phyloP scores from a whole-genome alignment of 805 yeast genomes.

The Wickerhamiella lipophila region DNA sequence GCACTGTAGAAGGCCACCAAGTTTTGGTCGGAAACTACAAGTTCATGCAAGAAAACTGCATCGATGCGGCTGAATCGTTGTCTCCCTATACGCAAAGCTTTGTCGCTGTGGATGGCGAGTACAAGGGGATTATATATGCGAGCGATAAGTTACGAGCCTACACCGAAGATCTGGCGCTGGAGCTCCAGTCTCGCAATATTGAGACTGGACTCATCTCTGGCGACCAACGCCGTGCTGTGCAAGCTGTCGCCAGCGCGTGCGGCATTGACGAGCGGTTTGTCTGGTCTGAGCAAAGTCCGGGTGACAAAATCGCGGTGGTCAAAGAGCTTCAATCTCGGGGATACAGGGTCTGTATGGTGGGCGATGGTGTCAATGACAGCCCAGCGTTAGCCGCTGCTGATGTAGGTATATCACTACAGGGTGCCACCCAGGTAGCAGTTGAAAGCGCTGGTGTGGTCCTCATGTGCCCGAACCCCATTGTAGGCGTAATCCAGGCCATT shows the following conservation, averaged over 20 bases:
- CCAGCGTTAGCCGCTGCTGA: conserved; percentile 87
- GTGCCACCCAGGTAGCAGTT: conserved; percentile 92
- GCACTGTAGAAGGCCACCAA: conserved; percentile 16
- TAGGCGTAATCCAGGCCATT: conserved; percentile 38
- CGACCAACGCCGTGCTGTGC: conserved; percentile 55
- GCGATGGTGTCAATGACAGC: conserved; percentile 97
- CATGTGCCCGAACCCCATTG: conserved; percentile 26
- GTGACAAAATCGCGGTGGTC: conserved; percentile 60
- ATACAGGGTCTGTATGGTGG: conserved; percentile 65
- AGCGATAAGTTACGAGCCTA: conserved; percentile 57
- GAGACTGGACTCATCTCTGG: conserved; percentile 84
- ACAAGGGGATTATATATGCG: conserved; percentile 54
- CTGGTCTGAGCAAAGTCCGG: conserved; percentile 65
- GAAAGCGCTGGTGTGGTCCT: conserved; percentile 93
- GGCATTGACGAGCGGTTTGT: conserved; percentile 55
- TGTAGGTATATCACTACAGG: conserved; percentile 79
- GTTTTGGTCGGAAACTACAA: conserved; percentile 19
- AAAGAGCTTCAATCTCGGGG: conserved; percentile 36
- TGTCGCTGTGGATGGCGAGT: conserved; percentile 44
- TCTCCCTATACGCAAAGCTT: conserved; percentile 30
- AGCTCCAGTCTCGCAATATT: conserved; percentile 40
- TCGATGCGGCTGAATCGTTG: conserved; percentile 1
- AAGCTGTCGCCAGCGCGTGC: conserved; percentile 47
- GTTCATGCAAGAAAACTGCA: conserved; percentile 27
- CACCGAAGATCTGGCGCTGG: conserved; percentile 46